These are phyloP conservation scores for Anethum foeniculum DNA, from an alignment of 140 eudicot species.

Conservation along the genomic window DNA sequence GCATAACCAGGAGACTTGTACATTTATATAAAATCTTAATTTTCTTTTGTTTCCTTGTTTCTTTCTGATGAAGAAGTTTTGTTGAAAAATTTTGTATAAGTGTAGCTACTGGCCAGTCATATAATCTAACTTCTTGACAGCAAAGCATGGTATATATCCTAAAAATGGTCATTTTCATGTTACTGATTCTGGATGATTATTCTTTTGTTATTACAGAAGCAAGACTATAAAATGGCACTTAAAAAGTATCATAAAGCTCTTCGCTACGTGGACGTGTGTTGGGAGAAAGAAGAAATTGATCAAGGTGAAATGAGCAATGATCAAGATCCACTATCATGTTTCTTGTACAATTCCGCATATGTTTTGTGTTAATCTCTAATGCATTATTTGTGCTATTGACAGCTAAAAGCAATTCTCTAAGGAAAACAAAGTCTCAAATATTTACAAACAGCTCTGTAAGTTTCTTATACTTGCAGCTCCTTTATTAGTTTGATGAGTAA, in stretches of 20 bases:
- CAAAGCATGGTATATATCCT: not conserved
- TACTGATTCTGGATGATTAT: not conserved
- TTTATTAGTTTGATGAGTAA: not conserved
- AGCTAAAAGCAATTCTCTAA: slow-evolving; percentile 52
- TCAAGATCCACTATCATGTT: not conserved
- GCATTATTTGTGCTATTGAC: slow-evolving; percentile 18
- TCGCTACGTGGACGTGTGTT: slow-evolving; percentile 69
- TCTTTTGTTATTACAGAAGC: slow-evolving; percentile 39
- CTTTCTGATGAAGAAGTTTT: not conserved
- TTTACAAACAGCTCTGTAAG: slow-evolving; percentile 85
- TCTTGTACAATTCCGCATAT: not conserved
- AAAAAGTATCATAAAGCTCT: slow-evolving; percentile 84
- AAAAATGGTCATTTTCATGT: slow-evolving; percentile 5
- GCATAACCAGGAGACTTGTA: not conserved
- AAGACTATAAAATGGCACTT: slow-evolving; percentile 83
- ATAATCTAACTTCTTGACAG: not conserved
- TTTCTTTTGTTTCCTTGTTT: too few relatives aligned
- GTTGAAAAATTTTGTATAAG: not conserved
- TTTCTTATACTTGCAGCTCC: not conserved
- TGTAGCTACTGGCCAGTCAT: not conserved
- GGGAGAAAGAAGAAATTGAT: slow-evolving; percentile 81
- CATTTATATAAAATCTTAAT: not conserved
- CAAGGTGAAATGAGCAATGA: slow-evolving; percentile 38
- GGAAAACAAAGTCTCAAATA: slow-evolving; percentile 74
- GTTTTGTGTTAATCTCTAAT: not conserved